Evolutionary conservation across 2,329 filamentous ascomycete genomes (phyloP).

Genomic region (Lomentospora prolificans): DNA sequence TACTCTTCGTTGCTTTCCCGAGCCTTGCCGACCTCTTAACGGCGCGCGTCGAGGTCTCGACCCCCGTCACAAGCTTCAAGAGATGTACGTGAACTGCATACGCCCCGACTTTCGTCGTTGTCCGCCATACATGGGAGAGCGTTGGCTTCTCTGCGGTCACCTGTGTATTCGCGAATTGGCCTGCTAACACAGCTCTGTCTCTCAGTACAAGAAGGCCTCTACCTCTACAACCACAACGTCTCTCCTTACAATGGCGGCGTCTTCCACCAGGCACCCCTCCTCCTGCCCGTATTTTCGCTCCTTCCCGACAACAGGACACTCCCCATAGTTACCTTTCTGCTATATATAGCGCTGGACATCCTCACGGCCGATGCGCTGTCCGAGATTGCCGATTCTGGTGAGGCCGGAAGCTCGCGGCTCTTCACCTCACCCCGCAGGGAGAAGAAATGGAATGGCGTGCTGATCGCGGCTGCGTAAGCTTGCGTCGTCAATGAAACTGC

Average conservation of each 20-base stretch:
- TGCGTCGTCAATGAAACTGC: neutral
- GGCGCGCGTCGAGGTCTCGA: conserved; percentile 90
- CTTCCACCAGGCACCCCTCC: conserved; percentile 71
- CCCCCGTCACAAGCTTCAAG: conserved; percentile 96
- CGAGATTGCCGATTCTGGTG: conserved; percentile 71
- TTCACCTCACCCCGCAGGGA: conserved; percentile 72
- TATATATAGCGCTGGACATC: conserved; percentile 76
- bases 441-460: conserved; percentile 62
- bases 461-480: conserved; percentile 68
- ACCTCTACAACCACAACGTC: conserved; percentile 91
- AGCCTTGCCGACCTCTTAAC: conserved; percentile 76
- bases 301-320: conserved; percentile 60
- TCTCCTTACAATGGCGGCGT: conserved; percentile 94
- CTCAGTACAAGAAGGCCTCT: conserved; percentile 88
- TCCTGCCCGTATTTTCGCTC: conserved; percentile 84
- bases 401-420: conserved; percentile 61
- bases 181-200: conserved; percentile 5
- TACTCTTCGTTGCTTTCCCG: conserved; percentile 74
- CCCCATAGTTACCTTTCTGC: conserved; percentile 64
- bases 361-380: conserved; percentile 71
- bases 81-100: conserved; percentile 52
- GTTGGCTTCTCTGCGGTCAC: conserved; percentile 4
- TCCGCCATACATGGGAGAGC: neutral
- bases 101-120: neutral
- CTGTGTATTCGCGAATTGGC: neutral